A percentile compares a stretch with the other conserved stretches of the same genome.
These are phyloP conservation scores for Coniochaeta sp. DNA, from an alignment of 2,329 filamentous ascomycete genomes.

Conservation along the genomic window DNA sequence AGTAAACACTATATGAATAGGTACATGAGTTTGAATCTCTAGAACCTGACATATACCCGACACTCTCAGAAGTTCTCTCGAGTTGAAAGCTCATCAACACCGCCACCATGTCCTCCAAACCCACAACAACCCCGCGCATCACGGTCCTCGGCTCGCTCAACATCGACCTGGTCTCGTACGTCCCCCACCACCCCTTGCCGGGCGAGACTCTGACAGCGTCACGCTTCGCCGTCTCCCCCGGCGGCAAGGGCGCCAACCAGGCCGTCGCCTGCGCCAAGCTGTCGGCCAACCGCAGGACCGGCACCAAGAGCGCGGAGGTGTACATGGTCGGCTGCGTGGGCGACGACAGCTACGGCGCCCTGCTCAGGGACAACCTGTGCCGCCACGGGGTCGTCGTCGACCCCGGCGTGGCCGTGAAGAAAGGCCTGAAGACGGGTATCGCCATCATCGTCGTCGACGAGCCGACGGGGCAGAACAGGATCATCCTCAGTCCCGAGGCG, in stretches of 20 bases:
- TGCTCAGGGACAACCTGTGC: conserved; percentile 51
- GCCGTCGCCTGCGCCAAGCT: conserved; percentile 82
- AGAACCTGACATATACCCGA: too few species aligned
- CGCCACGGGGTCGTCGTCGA: conserved; percentile 54
- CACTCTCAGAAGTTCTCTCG: not conserved
- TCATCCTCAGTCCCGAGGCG: conserved; percentile 65
- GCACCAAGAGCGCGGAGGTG: conserved; percentile 34
- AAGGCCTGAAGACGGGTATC: conserved; percentile 53
- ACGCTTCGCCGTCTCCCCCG: conserved; percentile 72
- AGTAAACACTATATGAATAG: not conserved
- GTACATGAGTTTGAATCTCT: too few species aligned
- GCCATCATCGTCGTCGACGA: conserved; percentile 72
- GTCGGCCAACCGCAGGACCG: conserved; percentile 45
- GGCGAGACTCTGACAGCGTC: conserved; percentile 83
- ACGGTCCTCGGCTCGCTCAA: conserved; percentile 90
- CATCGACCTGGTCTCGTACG: conserved; percentile 85
- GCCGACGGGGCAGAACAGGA: conserved; percentile 67
- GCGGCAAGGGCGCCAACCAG: conserved; percentile 95
- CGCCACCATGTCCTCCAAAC: conserved; percentile 11
- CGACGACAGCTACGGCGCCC: conserved; percentile 55
- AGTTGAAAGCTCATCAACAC: not conserved
- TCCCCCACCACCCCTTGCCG: conserved; percentile 70
- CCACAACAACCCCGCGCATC: conserved; percentile 45
- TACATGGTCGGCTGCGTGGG: conserved; percentile 72
- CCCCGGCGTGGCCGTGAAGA: conserved; percentile 37